phyloP scores from a whole-genome alignment of 2,329 filamentous ascomycete species.

The Keithomyces neogunnii region DNA sequence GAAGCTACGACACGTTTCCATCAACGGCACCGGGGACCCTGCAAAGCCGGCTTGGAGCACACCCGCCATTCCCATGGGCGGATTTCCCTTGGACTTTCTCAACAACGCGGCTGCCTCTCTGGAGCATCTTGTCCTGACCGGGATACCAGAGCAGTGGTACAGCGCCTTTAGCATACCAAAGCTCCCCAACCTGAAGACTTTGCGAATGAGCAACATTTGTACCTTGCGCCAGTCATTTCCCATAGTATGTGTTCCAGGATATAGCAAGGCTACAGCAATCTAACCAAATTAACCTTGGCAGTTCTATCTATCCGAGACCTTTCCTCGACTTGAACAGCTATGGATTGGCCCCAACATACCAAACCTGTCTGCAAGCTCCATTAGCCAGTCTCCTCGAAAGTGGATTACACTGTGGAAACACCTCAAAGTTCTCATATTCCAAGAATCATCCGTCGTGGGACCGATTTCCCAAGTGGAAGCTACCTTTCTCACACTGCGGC shows the following conservation, averaged over 20 bases:
- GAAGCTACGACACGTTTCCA: constrained; percentile 8
- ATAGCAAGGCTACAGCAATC: neutral
- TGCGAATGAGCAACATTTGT: constrained; percentile 17
- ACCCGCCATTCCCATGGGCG: constrained; percentile 3
- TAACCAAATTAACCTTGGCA: constrained; percentile 5
- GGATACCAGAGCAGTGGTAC: constrained; percentile 14
- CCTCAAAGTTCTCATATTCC: constrained; percentile 19
- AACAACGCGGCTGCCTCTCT: constrained; percentile 10
- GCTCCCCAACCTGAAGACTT: constrained; percentile 20
- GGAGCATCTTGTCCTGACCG: constrained; percentile 14
- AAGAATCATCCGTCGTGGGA: constrained; percentile 12
- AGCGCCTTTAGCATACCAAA: constrained; percentile 6
- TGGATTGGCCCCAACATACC: constrained; percentile 18
- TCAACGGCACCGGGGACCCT: constrained; percentile 6
- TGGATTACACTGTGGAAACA: constrained; percentile 19
- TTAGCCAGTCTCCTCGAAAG: constrained; percentile 7
- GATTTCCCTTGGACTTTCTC: constrained; percentile 9
- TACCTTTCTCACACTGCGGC: constrained; percentile 14
- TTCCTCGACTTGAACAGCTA: constrained; percentile 22
- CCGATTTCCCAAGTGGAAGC: constrained; percentile 13
- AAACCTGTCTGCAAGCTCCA: constrained; percentile 10
- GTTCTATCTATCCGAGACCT: constrained; percentile 12
- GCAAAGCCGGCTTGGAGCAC: constrained; percentile 7
- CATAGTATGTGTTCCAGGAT: constrained; percentile 2
- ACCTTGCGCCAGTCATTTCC: constrained; percentile 1